Evolutionary conservation across 2,329 filamentous ascomycete species (phyloP), one percentile per base, ranked within the genome.

Genomic region (Colletotrichum echinochloae): DNA sequence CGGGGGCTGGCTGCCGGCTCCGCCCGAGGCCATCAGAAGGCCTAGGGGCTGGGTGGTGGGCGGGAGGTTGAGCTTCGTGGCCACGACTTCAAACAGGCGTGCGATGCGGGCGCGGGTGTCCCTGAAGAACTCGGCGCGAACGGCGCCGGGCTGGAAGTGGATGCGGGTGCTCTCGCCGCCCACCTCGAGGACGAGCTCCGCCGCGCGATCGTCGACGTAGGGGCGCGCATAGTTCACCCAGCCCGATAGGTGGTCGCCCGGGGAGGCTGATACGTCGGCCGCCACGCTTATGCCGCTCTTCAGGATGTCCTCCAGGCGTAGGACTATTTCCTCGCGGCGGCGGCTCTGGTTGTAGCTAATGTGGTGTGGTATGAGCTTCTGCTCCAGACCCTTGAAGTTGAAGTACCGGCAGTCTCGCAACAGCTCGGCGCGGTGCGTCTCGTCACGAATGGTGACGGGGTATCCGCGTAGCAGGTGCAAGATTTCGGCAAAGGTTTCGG

Each of bases 331-430:
- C 4, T 89, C 85, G 59, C 88, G 88, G 20, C 87, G 83, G 2
- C 92, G 87, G 20, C 87, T 82, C 44, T 92, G 87, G 76, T 98
- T 97, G 80, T 90, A 94, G 61, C 86, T 89, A 71, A 95, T 92
- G 35, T 89, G 80, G 79, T 95, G 92, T 0, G 92, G 89, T 52
- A 98, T 92, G 14, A 98, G 85, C 73, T 90, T 91, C 81, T 98
- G 95, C 81, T 98, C 95, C 0, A 98, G 83, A 0, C 94, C 94
- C 77, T 95, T 95, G 75, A 98, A 91, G 79, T 97, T 94, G 80
- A 95, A 98, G 80, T 98, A 98, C 62, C 93, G 90, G 72, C 94
- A 96, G 79, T 98, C 95, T 49, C 93, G 88, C 1, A 98, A 83
- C 4, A 98, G 86, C 68, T 92, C 89, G 28, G 89, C 86, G 23